Conservation (phyloP, 2,329 filamentous ascomycete genomes). For the Gaeumannomyces sp. region DNA sequence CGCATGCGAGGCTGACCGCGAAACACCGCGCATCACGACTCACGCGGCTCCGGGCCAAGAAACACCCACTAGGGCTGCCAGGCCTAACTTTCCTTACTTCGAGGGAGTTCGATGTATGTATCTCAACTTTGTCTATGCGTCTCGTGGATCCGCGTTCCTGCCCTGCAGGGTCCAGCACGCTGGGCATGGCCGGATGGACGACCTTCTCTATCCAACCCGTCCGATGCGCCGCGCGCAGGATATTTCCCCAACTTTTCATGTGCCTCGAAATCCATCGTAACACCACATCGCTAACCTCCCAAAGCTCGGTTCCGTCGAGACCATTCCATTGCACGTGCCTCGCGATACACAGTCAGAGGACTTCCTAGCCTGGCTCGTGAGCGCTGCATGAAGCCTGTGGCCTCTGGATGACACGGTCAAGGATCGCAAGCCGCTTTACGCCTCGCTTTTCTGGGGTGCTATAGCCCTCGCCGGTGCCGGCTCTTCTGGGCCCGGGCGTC, state of each 20-base stretch:
- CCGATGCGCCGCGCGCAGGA: too few species aligned
- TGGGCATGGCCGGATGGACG: background rate
- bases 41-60: background rate
- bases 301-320: background rate
- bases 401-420: background rate
- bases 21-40: background rate
- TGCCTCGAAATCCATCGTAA: too few species aligned
- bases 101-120: background rate
- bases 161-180: background rate
- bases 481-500: too few species aligned
- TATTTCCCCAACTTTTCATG: too few species aligned
- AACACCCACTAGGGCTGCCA: background rate
- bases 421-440: background rate
- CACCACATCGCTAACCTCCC: background rate
- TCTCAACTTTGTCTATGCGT: too few species aligned
- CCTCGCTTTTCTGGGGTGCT: too few species aligned
- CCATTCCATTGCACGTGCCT: background rate
- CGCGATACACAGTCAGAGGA: too few species aligned
- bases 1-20: background rate
- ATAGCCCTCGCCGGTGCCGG: background rate
- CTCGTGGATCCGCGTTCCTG: too few species aligned
- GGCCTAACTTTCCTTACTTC: too few species aligned
- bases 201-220: too few species aligned
- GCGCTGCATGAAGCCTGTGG: background rate
- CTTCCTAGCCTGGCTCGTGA: background rate